A percentile compares a stretch with the other conserved stretches of the same genome.
Evolutionary conservation across 163 green algal species (phyloP).

Genomic region (Chlamydomonas reinhardtii): DNA sequence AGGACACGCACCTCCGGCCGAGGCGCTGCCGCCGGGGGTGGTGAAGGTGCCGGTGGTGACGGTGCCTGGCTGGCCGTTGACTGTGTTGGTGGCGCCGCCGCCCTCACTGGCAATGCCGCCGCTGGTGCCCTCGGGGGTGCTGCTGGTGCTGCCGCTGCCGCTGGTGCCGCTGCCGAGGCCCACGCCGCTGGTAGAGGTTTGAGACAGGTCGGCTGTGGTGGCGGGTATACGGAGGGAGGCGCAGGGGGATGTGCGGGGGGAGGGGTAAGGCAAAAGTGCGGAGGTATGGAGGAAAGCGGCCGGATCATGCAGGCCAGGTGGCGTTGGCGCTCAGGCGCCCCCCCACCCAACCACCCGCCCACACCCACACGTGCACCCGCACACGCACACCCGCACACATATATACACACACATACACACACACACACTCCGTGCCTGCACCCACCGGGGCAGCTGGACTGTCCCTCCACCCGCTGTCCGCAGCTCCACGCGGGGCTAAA

Average conservation of each 20-base stretch:
- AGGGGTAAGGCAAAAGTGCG: too few species aligned
- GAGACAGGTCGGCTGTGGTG: not conserved
- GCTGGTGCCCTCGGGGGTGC: not conserved
- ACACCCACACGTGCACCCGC: not conserved
- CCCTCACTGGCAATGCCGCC: not conserved
- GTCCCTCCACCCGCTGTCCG: slow-evolving; percentile 49
- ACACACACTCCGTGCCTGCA: too few species aligned
- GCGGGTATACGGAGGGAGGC: not conserved
- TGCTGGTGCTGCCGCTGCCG: not conserved
- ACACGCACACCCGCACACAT: not conserved
- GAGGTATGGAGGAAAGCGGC: too few species aligned
- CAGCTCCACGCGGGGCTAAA: slow-evolving; percentile 36
- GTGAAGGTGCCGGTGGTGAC: slow-evolving; percentile 38
- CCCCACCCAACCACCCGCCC: too few species aligned
- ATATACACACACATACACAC: not conserved
- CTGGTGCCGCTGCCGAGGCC: not conserved
- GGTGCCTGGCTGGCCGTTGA: slow-evolving; percentile 26
- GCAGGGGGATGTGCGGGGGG: not conserved
- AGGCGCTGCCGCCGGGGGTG: slow-evolving; percentile 29
- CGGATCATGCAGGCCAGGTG: too few species aligned
- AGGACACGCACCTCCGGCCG: not conserved
- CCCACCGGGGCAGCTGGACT: slow-evolving; percentile 32
- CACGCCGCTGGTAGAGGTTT: not conserved
- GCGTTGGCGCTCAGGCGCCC: too few species aligned
- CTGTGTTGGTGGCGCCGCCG: slow-evolving; percentile 28